Evolutionary conservation across 73 alveolate genomes (phyloP).

Genomic region (Uronychia binucleata): DNA sequence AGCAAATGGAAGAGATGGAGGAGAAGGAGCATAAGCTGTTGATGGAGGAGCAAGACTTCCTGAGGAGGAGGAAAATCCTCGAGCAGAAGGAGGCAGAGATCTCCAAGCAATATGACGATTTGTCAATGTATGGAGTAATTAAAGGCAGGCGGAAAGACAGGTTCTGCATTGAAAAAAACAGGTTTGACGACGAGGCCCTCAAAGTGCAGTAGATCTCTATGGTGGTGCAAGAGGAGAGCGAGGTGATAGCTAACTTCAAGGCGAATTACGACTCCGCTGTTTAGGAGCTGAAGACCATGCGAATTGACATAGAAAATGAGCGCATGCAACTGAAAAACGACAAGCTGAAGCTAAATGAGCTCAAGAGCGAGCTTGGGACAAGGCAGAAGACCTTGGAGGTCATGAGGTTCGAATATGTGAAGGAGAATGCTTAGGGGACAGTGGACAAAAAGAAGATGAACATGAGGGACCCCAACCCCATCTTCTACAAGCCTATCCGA

Average conservation of each 20-base stretch:
- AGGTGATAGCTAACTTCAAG: slow-evolving; percentile 12
- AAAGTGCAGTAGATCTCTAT: slow-evolving; percentile 16
- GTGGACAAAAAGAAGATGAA: not conserved
- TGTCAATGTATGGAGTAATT: not conserved
- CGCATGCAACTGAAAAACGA: slow-evolving; percentile 7
- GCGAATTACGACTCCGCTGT: slow-evolving; percentile 8
- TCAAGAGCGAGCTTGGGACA: slow-evolving; percentile 10
- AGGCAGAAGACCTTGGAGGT: slow-evolving; percentile 16
- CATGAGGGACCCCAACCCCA: not conserved
- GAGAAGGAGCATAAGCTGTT: slow-evolving; percentile 1
- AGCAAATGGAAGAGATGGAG: not conserved
- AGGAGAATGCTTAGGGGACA: not conserved
- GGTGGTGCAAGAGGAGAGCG: slow-evolving; percentile 31
- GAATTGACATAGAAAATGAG: slow-evolving; percentile 15
- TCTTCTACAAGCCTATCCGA: not conserved
- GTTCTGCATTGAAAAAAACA: slow-evolving; percentile 3
- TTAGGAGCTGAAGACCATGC: slow-evolving; percentile 5
- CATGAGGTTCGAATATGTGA: slow-evolving; percentile 4
- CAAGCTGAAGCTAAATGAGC: slow-evolving; percentile 11
- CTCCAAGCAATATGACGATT: slow-evolving; percentile 4
- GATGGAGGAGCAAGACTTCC: slow-evolving; percentile 3
- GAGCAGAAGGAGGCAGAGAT: not conserved
- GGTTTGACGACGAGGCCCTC: slow-evolving; percentile 26
- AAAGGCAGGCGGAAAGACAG: not conserved
- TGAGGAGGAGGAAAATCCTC: not conserved